phyloP scores from a whole-genome alignment of 192 early-diverging fungal species.

The Umbelopsis sp. region DNA sequence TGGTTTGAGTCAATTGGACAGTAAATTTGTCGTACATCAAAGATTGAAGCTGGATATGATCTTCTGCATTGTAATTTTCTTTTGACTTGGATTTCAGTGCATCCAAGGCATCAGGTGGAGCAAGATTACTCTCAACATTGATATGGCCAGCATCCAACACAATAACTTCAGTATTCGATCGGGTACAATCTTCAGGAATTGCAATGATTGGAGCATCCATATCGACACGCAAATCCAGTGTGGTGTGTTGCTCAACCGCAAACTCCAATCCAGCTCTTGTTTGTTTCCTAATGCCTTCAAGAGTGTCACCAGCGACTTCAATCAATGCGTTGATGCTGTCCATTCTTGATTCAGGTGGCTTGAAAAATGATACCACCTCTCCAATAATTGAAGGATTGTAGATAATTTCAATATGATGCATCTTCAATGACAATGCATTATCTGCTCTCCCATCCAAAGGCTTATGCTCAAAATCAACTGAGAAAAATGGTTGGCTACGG shows the following conservation, averaged over 20 bases:
- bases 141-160: conserved; percentile 95
- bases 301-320: conserved; percentile 79
- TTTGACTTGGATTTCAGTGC: conserved; percentile 72
- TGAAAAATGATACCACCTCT: conserved; percentile 81
- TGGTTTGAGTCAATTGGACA: conserved; percentile 76
- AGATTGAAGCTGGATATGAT: conserved; percentile 73
- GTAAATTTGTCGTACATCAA: conserved; percentile 93
- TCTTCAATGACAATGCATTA: conserved; percentile 78
- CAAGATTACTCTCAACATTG: conserved; percentile 83
- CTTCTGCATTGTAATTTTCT: conserved; percentile 57
- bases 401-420: conserved; percentile 89
- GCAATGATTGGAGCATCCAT: conserved; percentile 96
- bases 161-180: conserved; percentile 65
- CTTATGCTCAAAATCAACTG: conserved; percentile 78
- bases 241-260: conserved; percentile 87
- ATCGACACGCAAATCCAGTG: conserved; percentile 90
- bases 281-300: conserved; percentile 87
- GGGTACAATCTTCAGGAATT: conserved; percentile 72
- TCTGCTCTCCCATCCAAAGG: conserved; percentile 92
- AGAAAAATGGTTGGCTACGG: conserved; percentile 66
- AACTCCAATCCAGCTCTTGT: conserved; percentile 83
- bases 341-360: conserved; percentile 71
- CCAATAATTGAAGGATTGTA: conserved; percentile 81
- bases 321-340: conserved; percentile 79
- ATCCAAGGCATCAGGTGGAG: conserved; percentile 65